Evolutionary conservation across 2,329 filamentous ascomycete species (phyloP).

Genomic region (Paecilomyces sp.): DNA sequence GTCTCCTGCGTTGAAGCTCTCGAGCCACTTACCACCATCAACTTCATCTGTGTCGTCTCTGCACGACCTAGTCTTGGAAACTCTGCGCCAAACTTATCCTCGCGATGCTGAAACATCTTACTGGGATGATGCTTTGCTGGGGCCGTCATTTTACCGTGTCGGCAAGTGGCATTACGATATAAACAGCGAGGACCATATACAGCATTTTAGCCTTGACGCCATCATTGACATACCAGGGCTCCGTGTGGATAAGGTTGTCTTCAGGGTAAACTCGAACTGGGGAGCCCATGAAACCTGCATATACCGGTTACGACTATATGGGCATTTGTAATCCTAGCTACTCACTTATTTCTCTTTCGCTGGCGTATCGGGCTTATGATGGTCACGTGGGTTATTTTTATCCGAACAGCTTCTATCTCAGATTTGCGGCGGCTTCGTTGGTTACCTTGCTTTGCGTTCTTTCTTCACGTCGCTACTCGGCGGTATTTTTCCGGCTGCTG

Average conservation of each 20-base stretch:
- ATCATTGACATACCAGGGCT: slow-evolving; percentile 27
- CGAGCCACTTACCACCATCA: slow-evolving; percentile 1
- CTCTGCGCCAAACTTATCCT: slow-evolving; percentile 21
- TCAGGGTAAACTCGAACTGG: slow-evolving; percentile 39
- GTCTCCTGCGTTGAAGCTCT: background rate
- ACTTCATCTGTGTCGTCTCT: slow-evolving; percentile 11
- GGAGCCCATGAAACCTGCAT: slow-evolving; percentile 37
- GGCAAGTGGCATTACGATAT: slow-evolving; percentile 34
- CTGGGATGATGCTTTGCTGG: slow-evolving; percentile 29
- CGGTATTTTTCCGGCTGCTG: background rate
- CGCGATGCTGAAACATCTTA: slow-evolving; percentile 24
- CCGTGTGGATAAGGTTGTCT: slow-evolving; percentile 31
- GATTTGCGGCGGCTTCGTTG: background rate
- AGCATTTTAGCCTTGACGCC: slow-evolving; percentile 32
- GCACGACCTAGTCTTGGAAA: slow-evolving; percentile 22
- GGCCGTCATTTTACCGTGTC: slow-evolving; percentile 30
- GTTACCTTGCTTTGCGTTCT: background rate
- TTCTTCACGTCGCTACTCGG: background rate
- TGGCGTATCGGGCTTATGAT: background rate
- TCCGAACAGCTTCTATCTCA: background rate
- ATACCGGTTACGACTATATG: slow-evolving; percentile 40
- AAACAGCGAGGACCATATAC: slow-evolving; percentile 24
- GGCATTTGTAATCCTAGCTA: slow-evolving; percentile 16
- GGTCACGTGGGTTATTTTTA: background rate
- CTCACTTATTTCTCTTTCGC: background rate